Base-by-base conservation (phyloP, 2,329 filamentous ascomycete genomes). In the Exophiala dermatitidis region DNA sequence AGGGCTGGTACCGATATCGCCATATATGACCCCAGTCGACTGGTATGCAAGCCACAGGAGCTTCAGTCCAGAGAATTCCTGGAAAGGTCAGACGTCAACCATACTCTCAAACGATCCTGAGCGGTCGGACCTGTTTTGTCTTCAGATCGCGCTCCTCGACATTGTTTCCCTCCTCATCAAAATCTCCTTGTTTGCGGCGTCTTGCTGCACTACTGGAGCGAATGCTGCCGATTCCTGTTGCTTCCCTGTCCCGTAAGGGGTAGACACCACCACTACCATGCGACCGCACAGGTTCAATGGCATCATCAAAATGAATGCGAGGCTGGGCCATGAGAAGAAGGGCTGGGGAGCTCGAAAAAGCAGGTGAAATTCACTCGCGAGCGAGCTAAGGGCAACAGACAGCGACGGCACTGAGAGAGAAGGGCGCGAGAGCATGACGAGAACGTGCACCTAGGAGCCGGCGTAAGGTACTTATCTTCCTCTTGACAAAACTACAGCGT, bases 1-100 rank as follows among this genome's bases (percentile, higher is more conserved):
- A 2, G 78, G 78, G 41, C 72, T 76, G 4, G 78, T 81, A 19
- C 77, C 78, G 56, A 81, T 80, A 54, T 81, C 78, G n/a, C 78
- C 78, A 56, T 81, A 81, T 48, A 81, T 80, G 53, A 80, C 77
- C 33, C 78, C 78, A 32, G 75, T 73, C 1, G 74, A 77, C 59
- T 80, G 77, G 62, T 80, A 81, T 5, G 77, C 74, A 9, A 78
- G 71, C 68, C 72, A 60, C 19, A 60, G 48, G 8, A 63, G 48
- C 47, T 50, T 59, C 52, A 54, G 61, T 33, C 65, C 66, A 28
- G 56, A 61, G 60, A 71, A 71, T 5, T 36, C 32, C 38, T 50
- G 42, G 5, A 30, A 4, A 12, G 36, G 26, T 41, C 40, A 40
- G 30, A 9, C 30, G 45, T 45, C n/a, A 12, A 31, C 3, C 31